Conservation (phyloP, 2,329 filamentous ascomycete species). For the Fusarium avenaceum region DNA sequence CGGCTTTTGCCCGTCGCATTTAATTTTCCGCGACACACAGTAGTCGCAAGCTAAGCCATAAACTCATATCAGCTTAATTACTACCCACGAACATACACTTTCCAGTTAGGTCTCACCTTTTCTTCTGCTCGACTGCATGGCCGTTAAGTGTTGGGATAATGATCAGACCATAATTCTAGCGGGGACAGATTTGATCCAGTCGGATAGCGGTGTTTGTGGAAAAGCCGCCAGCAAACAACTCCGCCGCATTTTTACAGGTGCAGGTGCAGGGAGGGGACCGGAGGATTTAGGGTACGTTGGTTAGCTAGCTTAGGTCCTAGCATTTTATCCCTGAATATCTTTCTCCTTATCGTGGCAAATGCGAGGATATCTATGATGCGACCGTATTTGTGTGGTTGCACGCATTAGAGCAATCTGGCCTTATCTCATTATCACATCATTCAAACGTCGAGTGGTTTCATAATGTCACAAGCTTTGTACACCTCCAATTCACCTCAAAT, state of each 20-base stretch:
- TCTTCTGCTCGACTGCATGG: slow-evolving; percentile 32
- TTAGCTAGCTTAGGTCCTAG: background rate
- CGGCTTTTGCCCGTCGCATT: slow-evolving; percentile 56
- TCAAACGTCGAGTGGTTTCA: background rate
- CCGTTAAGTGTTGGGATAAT: background rate
- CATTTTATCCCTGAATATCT: slow-evolving; percentile 25
- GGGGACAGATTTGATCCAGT: background rate
- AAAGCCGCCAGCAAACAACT: slow-evolving; percentile 4
- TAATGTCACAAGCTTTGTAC: background rate
- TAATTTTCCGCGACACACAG: slow-evolving; percentile 58
- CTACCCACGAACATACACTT: too few relatives aligned
- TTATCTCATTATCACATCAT: background rate
- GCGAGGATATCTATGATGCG: background rate
- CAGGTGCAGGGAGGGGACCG: background rate
- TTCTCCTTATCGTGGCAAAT: slow-evolving; percentile 19
- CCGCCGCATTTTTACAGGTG: background rate
- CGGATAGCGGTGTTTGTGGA: slow-evolving; percentile 20
- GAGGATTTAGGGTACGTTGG: slow-evolving; percentile 8
- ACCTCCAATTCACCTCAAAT: background rate
- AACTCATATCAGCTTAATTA: background rate
- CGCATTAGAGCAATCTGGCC: background rate
- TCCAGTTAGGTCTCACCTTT: slow-evolving; percentile 25
- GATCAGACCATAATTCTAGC: background rate
- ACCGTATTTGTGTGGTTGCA: background rate
- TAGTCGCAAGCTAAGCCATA: slow-evolving; percentile 52